Base-by-base conservation (phyloP, 2,329 filamentous ascomycete genomes). In the Apiospora aurea region DNA sequence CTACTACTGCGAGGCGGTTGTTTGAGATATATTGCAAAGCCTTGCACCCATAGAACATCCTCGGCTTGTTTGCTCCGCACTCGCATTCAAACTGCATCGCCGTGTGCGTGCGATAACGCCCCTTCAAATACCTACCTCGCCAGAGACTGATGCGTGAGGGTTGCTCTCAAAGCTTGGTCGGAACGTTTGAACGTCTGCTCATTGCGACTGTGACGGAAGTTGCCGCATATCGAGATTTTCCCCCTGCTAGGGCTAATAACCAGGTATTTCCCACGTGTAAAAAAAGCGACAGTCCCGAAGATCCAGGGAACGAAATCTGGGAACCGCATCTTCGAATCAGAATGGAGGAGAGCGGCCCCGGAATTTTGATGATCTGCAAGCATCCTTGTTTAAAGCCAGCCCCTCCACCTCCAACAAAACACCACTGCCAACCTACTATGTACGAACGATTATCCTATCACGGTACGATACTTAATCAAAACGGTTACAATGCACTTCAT, bases 281-380 rank as follows among this genome's bases (percentile, higher is more conserved):
- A 72, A 76, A 73, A 73, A 69, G 73, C 68, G 71, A 71, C 69
- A 72, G 68, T 41, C 57, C 57, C 57, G 57, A 64, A 64, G 57
- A 64, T 64, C 57, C 57, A 64, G 57, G 57, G 29, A 64, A 64
- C 57, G 41, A 74, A 75, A 76, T 77, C 76, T 76, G 74, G 75
- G 72, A 74, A 75, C 73, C 41, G 72, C 75, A 76, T 77, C 77
- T 47, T 78, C 74, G 73, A 78, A 78, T 76, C 74, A 76, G 70
- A 75, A 74, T 73, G 75, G 75, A 72, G 74, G 74, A 72, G 74
- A 73, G 74, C 72, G 73, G 75, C 76, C 74, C 77, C 77, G 75
- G 75, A 79, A 79, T 79, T 78, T 77, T 78, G 73, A 77, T 74
- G 79, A 80, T 80, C 79, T 77, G 76, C 79, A 76, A 43, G 57